Base-by-base conservation (phyloP, 805 yeast genomes). In the Helenozyma rhizophorensis region DNA sequence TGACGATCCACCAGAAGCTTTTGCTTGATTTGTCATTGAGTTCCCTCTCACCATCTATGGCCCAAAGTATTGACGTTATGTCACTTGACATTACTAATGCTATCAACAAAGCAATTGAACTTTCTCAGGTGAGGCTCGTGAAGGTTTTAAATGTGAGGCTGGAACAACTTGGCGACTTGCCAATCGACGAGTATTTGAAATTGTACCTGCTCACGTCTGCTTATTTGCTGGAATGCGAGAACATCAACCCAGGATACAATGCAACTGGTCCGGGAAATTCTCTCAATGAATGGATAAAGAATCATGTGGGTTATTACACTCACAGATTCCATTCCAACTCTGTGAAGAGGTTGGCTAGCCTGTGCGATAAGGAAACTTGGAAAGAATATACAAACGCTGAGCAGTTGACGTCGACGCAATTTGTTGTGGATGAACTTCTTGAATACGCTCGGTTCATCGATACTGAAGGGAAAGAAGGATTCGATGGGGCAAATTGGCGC, bases 171-270 rank as follows among this genome's bases (percentile, higher is more conserved):
- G 73, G 85, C 0, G 70, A 66, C 24, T 54, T 80, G 14, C 56
- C 80, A 3, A 64, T 76, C 7, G 70, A 72, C n/a, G 74, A 70
- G 43, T 89, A 88, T 58, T 50, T 85, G 28, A 64, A 78, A 37
- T 70, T 86, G 32, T 86, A 78, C 55, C 66, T 82, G 3, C 62
- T 83, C 10, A 76, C 79, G 35, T 74, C 80, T 0, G 66, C 80
- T 14, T 89, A 89, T 52, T 65, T 88, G 25, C 75, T 74, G 29
- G 95, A 87, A 50, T 85, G 95, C 54, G 97, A 93, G 55, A 68
- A 78, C 10, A 73, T 89, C 4, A 78, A 87, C 33, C 72, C 72
- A 4, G 95, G 95, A 0, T 76, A 71, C 36, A 68, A 74, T 6
- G 68, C 76, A 1, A 67, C 70, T 17, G 78, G 76, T n/a, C 53